These are phyloP conservation scores for Leucoagaricus sp. DNA, from an alignment of 1,284 basidiomycete genomes.

Conservation along the genomic window DNA sequence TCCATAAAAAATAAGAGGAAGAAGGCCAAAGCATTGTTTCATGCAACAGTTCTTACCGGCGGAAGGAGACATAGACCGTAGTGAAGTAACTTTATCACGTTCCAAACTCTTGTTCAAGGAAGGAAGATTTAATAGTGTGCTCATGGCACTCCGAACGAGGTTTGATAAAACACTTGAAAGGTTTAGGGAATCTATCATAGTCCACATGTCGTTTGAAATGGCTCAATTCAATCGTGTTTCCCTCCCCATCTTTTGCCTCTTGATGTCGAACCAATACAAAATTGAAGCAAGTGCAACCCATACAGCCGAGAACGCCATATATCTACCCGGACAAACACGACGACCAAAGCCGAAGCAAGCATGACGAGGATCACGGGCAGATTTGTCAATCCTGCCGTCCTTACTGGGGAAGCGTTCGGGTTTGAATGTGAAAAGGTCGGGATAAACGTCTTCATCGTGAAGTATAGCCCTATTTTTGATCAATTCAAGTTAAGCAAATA, in stretches of 20 bases:
- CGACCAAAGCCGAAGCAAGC: constrained; percentile 40
- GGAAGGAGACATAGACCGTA: too few species aligned
- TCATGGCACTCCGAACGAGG: constrained; percentile 26
- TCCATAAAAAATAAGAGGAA: too few species aligned
- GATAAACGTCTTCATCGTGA: constrained; percentile 36
- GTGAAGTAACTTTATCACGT: not conserved
- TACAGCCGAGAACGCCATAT: constrained; percentile 37
- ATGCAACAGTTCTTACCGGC: too few species aligned
- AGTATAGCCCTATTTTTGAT: constrained; percentile 34
- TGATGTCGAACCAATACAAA: constrained; percentile 37
- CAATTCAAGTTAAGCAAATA: not conserved
- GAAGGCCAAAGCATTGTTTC: too few species aligned
- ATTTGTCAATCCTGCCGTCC: constrained; percentile 31
- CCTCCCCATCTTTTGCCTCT: constrained; percentile 34
- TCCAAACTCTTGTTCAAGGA: constrained; percentile 11
- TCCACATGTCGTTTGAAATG: too few species aligned
- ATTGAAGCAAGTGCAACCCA: constrained; percentile 42
- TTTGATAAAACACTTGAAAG: constrained; percentile 31
- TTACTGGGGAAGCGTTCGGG: constrained; percentile 35
- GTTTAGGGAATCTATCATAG: constrained; percentile 29
- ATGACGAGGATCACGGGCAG: constrained; percentile 29
- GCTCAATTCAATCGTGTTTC: constrained; percentile 35
- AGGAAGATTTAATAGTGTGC: constrained; percentile 3
- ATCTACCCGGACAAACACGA: constrained; percentile 41
- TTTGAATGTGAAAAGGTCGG: constrained; percentile 38